Base-by-base conservation (phyloP, 2,329 filamentous ascomycete species). In the Thermoascus crustaceus region DNA sequence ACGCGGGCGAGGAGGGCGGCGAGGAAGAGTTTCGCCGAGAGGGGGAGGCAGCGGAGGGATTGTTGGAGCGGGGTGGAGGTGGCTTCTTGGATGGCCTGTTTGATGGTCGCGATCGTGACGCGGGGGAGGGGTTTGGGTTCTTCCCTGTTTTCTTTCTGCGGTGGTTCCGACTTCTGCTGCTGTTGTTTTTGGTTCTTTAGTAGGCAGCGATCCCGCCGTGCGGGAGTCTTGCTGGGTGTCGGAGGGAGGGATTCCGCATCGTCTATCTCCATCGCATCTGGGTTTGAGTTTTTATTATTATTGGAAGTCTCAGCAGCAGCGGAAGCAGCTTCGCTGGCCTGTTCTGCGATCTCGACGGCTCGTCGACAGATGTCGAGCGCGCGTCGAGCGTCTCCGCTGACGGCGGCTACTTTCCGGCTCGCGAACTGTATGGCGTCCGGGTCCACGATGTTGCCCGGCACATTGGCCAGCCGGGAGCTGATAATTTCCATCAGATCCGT, bases 401-500 rank as follows among this genome's bases (percentile, higher is more conserved):
- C 93, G 24, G 91, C 89, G 4, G 91, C 91, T 20, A 98, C 91
- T 64, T 98, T 98, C 42, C 91, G 79, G 49, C 85, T 89, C 3
- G 91, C 91, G 54, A 98, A 98, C 61, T 96, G 89, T 32, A 98
- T 76, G 9, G 91, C 93, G 53, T 98, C 91, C 1, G 85, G 69
- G 42, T 95, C 86, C 25, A 98, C 89, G 29, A 98, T 82, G 46
- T 88, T 80, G 17, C 86, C 87, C 1, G 85, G 82, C 1, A 96
- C 85, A 35, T 85, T 86, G 54, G 86, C 79, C 2, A 98, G 74
- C 19, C 91, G 82, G n/a, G 87, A 94, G 53, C 89, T 82, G 44
- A 98, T 95, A 53, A 98, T 98, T 48, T 82, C 83, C 83, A 96
- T 94, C 25, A 98, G 74, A 61, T 98, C 91, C 40, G 91, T 87